Base-by-base conservation (phyloP, 2,329 filamentous ascomycete genomes). In the Aureobasidium pullulans region DNA sequence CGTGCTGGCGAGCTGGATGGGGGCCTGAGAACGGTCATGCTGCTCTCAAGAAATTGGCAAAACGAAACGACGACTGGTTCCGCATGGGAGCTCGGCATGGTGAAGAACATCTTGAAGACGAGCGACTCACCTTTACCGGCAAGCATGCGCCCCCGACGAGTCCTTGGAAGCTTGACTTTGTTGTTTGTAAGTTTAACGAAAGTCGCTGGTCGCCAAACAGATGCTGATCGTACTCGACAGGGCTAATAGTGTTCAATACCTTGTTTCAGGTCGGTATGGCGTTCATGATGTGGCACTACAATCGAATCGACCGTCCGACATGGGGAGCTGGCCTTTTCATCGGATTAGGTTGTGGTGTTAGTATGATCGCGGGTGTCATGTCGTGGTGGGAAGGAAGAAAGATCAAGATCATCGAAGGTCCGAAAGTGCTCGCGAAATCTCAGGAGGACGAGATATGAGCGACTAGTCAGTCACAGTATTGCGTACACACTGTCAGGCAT, bases 311-410 rank as follows among this genome's bases (percentile, higher is more conserved):
- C 28, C 78, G 90, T n/a, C 89, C 90, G 0, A 81, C 82, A 23
- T 94, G 89, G 89, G 82, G 85, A 10, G 92, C 88, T 0, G 90
- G 89, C 1, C 73, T 90, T 0, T 90, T 94, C 68, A 86, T 96
- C 16, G 87, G 82, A 2, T 69, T 93, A 6, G 90, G 84, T 2
- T 91, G 85, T 67, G 78, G 85, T n/a, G 83, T 87, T 5, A 86
- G 86, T 6, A 86, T 80, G 13, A 69, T 82, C 23, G 89, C 83
- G 13, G 90, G 90, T 2, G 73, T 87, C 34, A 80, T 89, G 69
- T 85, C 85, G 72, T 89, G 86, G 62, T 65, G 83, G 19, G 89
- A 94, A 70, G 87, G 87, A 29, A 68, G 84, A 69, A 79, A 78
- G 48, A 82, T 90, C 32, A 90, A 90, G 75, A 75, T 77, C 29